Conservation (phyloP, 805 yeast species). For the Suhomyces sp. region DNA sequence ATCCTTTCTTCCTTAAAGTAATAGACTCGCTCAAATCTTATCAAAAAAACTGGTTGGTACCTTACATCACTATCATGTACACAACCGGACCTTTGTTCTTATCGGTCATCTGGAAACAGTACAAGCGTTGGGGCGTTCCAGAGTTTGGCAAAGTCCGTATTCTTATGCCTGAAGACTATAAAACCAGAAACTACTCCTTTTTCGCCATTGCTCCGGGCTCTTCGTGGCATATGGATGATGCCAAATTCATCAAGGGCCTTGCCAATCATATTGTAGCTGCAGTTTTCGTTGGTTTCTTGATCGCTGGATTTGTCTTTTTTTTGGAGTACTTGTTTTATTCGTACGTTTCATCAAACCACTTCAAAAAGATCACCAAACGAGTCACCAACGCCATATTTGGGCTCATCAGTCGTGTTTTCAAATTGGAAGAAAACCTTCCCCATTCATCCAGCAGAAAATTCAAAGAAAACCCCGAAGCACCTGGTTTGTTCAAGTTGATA, state of each 20-base stretch:
- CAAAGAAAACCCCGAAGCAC: background rate
- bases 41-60: constrained; percentile 70
- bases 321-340: constrained; percentile 41
- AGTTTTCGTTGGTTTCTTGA: constrained; percentile 63
- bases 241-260: constrained; percentile 68
- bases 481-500: constrained; percentile 4
- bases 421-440: background rate
- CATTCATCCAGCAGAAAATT: background rate
- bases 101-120: constrained; percentile 83
- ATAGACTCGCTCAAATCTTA: constrained; percentile 62
- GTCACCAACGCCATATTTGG: background rate
- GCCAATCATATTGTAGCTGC: constrained; percentile 73
- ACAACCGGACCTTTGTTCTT: constrained; percentile 90
- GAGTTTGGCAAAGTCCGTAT: constrained; percentile 65
- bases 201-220: constrained; percentile 79
- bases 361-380: constrained; percentile 21
- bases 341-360: constrained; percentile 30
- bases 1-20: constrained; percentile 76
- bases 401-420: background rate
- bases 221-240: constrained; percentile 91
- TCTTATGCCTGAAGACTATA: constrained; percentile 70
- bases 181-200: constrained; percentile 56
- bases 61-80: constrained; percentile 89
- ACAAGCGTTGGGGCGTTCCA: constrained; percentile 74
- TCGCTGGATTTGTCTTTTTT: constrained; percentile 44